Evolutionary conservation across 768 basidiomycete species (phyloP).

Genomic region (Mycena rosella): DNA sequence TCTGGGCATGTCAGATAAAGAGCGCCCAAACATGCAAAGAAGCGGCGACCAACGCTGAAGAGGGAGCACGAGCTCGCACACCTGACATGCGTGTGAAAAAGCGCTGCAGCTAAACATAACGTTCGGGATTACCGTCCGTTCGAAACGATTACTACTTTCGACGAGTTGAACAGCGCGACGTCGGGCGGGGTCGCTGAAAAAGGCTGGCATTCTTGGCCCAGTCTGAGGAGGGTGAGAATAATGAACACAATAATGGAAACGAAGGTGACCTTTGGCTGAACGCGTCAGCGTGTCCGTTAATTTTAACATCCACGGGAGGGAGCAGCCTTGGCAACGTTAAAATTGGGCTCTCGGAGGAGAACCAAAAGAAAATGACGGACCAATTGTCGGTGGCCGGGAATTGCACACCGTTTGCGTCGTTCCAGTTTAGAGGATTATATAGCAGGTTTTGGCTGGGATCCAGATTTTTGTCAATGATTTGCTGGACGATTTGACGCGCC

Average conservation of each 20-base stretch:
- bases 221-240: conserved; percentile 40
- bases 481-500: conserved; percentile 61
- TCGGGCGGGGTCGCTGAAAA: conserved; percentile 52
- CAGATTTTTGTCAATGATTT: conserved; percentile 52
- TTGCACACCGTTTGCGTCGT: conserved; percentile 56
- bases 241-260: background rate
- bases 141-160: conserved; percentile 64
- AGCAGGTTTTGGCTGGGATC: conserved; percentile 60
- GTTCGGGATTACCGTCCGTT: conserved; percentile 55
- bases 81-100: conserved; percentile 25
- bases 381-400: conserved; percentile 60
- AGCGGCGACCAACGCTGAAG: conserved; percentile 53
- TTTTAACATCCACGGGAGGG: conserved; percentile 52
- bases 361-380: conserved; percentile 31
- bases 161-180: conserved; percentile 61
- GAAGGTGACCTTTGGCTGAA: conserved; percentile 60
- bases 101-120: conserved; percentile 3
- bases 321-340: conserved; percentile 42
- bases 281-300: conserved; percentile 63
- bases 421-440: conserved; percentile 66
- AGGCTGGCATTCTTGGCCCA: conserved; percentile 63
- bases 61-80: conserved; percentile 63
- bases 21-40: background rate
- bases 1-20: conserved; percentile 48
- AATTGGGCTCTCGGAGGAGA: background rate